These are phyloP conservation scores for Penicillium malachiteum DNA, from an alignment of 495 filamentous ascomycete genomes.

Conservation along the genomic window DNA sequence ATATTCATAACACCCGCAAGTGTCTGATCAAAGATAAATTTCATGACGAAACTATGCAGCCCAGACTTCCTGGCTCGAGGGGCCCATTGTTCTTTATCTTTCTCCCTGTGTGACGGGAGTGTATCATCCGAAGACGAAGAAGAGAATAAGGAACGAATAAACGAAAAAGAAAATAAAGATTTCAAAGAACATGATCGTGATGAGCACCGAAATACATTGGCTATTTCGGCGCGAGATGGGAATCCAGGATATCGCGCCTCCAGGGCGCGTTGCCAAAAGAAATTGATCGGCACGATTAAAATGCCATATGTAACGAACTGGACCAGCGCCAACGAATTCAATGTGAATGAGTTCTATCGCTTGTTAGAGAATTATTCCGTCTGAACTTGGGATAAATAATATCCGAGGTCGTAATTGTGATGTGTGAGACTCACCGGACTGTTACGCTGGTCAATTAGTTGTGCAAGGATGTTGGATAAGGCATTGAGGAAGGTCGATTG, in stretches of 20 bases:
- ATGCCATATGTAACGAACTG: slow-evolving; percentile 78
- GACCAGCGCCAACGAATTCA: slow-evolving; percentile 65
- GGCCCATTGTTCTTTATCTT: slow-evolving; percentile 43
- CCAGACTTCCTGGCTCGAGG: slow-evolving; percentile 27
- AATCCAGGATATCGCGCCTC: slow-evolving; percentile 55
- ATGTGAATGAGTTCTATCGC: slow-evolving; percentile 29
- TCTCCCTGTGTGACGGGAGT: slow-evolving; percentile 48
- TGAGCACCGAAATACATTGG: slow-evolving; percentile 14
- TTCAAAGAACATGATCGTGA: slow-evolving; percentile 10
- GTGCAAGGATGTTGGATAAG: slow-evolving; percentile 80
- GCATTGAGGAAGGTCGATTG: slow-evolving; percentile 70
- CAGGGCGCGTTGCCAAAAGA: slow-evolving; percentile 73
- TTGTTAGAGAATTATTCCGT: slow-evolving; percentile 3
- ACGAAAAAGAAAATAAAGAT: slow-evolving; percentile 38
- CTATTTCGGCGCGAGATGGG: slow-evolving; percentile 27
- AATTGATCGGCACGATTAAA: slow-evolving; percentile 80
- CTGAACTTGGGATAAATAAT: not conserved
- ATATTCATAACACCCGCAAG: slow-evolving; percentile 76
- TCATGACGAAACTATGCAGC: slow-evolving; percentile 69
- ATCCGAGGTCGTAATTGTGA: not conserved
- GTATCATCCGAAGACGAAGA: slow-evolving; percentile 32
- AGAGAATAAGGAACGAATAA: slow-evolving; percentile 24
- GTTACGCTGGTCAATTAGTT: slow-evolving; percentile 69
- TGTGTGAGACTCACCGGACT: slow-evolving; percentile 49
- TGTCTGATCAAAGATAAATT: slow-evolving; percentile 82